Percentiles rank a stretch among this genome's conserved stretches.
Conservation (phyloP, 2,329 filamentous ascomycete species). For the Colletotrichum nymphaeae region DNA sequence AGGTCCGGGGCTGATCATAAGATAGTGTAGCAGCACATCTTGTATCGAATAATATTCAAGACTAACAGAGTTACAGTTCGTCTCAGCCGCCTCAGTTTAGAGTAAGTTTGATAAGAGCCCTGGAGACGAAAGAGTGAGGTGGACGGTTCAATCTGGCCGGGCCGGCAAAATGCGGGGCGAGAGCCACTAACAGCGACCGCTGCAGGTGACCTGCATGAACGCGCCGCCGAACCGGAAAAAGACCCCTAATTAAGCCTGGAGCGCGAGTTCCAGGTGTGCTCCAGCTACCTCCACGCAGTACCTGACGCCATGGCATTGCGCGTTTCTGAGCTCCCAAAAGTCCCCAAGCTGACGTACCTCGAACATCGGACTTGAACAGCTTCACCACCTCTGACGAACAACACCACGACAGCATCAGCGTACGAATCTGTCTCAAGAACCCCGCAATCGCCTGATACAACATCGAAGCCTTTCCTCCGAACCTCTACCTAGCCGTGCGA, state of each 20-base stretch:
- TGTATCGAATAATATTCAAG: no score
- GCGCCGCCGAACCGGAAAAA: constrained; percentile 18
- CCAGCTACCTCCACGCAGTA: constrained; percentile 6
- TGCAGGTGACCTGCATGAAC: constrained; percentile 32
- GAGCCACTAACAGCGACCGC: constrained; percentile 19
- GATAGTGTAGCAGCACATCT: no score
- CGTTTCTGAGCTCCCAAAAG: constrained; percentile 29
- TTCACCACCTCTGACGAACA: background rate
- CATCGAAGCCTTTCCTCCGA: background rate
- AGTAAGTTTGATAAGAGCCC: background rate
- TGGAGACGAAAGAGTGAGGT: background rate
- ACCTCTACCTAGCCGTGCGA: background rate
- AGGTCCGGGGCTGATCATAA: no score
- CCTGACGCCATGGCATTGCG: constrained; percentile 29
- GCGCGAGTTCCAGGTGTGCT: background rate
- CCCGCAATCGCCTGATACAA: background rate
- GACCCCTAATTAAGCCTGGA: constrained; percentile 27
- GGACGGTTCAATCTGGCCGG: background rate
- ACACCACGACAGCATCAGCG: constrained; percentile 4
- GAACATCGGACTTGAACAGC: background rate
- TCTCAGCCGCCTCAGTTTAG: background rate
- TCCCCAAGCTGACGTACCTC: constrained; percentile 25
- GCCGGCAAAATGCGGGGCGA: constrained; percentile 19
- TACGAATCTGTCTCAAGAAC: background rate
- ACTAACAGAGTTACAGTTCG: background rate